Conservation (phyloP, 2,329 filamentous ascomycete species). For the Nannizziopsis arthrosporioides region DNA sequence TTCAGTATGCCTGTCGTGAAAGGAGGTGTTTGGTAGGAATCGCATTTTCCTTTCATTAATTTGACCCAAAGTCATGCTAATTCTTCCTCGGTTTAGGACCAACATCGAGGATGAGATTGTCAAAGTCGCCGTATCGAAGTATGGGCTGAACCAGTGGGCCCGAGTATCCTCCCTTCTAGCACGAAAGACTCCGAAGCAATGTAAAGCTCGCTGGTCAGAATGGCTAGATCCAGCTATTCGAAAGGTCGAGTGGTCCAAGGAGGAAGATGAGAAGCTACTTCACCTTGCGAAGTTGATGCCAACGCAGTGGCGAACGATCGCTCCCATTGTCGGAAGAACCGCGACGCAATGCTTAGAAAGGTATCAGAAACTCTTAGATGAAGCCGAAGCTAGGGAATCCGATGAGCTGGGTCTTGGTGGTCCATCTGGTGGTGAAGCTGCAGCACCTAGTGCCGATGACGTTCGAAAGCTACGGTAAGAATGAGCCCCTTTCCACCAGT, state of each 20-base stretch:
- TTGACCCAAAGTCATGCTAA: slow-evolving; percentile 15
- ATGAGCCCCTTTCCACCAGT: slow-evolving; percentile 6
- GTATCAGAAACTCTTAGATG: slow-evolving; percentile 91
- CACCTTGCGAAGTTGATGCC: slow-evolving; percentile 98
- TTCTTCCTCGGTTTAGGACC: slow-evolving; percentile 33
- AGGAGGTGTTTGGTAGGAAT: slow-evolving; percentile 47
- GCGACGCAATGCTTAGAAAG: slow-evolving; percentile 95
- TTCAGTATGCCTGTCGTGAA: slow-evolving; percentile 52
- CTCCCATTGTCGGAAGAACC: slow-evolving; percentile 88
- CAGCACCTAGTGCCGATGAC: slow-evolving; percentile 83
- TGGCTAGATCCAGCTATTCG: slow-evolving; percentile 97
- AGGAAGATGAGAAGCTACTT: slow-evolving; percentile 94
- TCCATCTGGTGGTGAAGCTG: slow-evolving; percentile 72
- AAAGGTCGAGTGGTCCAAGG: slow-evolving; percentile 97
- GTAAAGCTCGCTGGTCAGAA: slow-evolving; percentile 96
- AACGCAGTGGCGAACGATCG: slow-evolving; percentile 97
- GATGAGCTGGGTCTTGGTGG: slow-evolving; percentile 72
- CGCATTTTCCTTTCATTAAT: not conserved
- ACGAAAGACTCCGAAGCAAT: slow-evolving; percentile 96
- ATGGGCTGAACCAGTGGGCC: slow-evolving; percentile 95
- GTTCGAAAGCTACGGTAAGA: slow-evolving; percentile 61
- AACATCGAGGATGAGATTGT: slow-evolving; percentile 87
- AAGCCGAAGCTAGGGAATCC: slow-evolving; percentile 80
- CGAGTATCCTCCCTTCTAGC: slow-evolving; percentile 93
- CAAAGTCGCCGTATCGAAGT: slow-evolving; percentile 88